Evolutionary conservation across 345 rosid genomes (phyloP).

Genomic region (Microthlaspi erraticum): DNA sequence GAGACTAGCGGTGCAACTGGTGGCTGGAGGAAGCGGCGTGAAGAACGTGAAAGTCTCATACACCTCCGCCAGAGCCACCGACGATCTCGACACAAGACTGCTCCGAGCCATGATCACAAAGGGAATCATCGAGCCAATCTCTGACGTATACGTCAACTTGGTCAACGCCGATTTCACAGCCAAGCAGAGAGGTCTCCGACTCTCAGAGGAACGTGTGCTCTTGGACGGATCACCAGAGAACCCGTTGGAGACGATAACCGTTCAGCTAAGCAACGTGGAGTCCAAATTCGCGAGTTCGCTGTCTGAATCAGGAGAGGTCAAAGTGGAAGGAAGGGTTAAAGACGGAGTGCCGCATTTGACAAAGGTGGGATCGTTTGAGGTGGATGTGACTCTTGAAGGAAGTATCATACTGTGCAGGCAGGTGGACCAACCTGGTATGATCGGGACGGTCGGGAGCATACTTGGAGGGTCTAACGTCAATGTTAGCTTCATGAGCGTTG

Average conservation of each 20-base stretch:
- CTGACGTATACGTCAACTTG: constrained; percentile 77
- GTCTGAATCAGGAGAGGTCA: constrained; percentile 80
- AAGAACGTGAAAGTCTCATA: constrained; percentile 75
- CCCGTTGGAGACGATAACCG: constrained; percentile 76
- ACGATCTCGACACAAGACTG: constrained; percentile 90
- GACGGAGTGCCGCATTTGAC: constrained; percentile 87
- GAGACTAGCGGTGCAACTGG: constrained; percentile 82
- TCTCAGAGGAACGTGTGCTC: constrained; percentile 72
- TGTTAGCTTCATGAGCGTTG: constrained; percentile 90
- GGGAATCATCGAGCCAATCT: constrained; percentile 89
- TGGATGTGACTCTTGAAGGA: constrained; percentile 90
- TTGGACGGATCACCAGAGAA: constrained; percentile 82
- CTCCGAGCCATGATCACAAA: constrained; percentile 91
- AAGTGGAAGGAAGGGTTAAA: constrained; percentile 79
- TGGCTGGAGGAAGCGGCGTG: constrained; percentile 87
- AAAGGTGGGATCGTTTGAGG: constrained; percentile 81
- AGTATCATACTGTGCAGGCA: constrained; percentile 84
- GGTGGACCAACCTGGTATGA: constrained; percentile 94
- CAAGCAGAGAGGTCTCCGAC: constrained; percentile 83
- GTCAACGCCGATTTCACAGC: constrained; percentile 93
- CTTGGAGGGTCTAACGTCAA: constrained; percentile 84
- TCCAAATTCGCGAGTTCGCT: constrained; percentile 84
- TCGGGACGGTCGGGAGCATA: constrained; percentile 76
- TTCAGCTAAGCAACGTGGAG: constrained; percentile 76
- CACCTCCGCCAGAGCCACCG: constrained; percentile 80